These are phyloP conservation scores for Agapanthus africanus DNA, from an alignment of 106 monocot species.

Conservation along the genomic window DNA sequence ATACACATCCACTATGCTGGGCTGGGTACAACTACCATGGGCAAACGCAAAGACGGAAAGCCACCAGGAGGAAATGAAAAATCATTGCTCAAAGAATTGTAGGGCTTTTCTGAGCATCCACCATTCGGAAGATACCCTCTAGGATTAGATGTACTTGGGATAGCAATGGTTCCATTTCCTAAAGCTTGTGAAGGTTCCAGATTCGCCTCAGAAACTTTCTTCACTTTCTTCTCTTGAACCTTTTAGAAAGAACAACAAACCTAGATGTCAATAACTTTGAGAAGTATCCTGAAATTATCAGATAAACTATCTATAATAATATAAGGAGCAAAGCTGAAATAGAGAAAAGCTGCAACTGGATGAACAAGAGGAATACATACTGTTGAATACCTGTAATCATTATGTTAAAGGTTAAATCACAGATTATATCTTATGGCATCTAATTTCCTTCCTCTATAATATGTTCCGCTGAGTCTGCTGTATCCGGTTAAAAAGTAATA, in stretches of 20 bases:
- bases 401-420: too few relatives aligned
- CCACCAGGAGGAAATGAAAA: constrained; percentile 67
- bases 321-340: too few relatives aligned
- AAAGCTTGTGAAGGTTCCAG: constrained; percentile 30
- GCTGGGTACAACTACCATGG: constrained; percentile 94
- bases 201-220: constrained; percentile 77
- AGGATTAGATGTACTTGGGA: constrained; percentile 28
- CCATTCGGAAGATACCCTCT: constrained; percentile 65
- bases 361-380: too few relatives aligned
- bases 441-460: too few relatives aligned
- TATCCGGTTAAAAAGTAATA: too few relatives aligned
- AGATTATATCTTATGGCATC: too few relatives aligned
- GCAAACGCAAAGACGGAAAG: constrained; percentile 62
- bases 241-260: constrained; percentile 6
- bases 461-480: too few relatives aligned
- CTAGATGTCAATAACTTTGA: neutral
- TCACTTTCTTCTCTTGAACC: constrained; percentile 92
- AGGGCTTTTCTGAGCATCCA: constrained; percentile 37
- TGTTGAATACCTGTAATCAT: too few relatives aligned
- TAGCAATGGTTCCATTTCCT: constrained; percentile 45
- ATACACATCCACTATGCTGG: too few relatives aligned
- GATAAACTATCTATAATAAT: too few relatives aligned
- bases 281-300: too few relatives aligned
- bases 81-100: constrained; percentile 30
- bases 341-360: too few relatives aligned